A percentile compares a stretch with the other conserved stretches of the same genome.
Evolutionary conservation across 495 filamentous ascomycete genomes (phyloP).

Genomic region (Venustampulla echinocandica): DNA sequence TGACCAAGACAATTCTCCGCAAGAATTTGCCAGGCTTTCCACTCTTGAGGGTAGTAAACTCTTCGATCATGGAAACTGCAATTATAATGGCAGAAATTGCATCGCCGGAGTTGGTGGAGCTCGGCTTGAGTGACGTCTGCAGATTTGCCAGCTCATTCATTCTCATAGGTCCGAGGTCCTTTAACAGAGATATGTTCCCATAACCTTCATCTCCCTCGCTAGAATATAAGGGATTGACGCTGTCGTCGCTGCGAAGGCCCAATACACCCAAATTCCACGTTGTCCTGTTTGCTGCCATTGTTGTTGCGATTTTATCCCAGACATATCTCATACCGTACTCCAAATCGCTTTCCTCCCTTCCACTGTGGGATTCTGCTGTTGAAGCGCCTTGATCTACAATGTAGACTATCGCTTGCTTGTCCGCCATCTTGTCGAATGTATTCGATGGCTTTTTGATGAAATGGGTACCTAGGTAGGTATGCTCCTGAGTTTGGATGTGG

Average conservation of each 20-base stretch:
- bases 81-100: slow-evolving; percentile 78
- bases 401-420: slow-evolving; percentile 90
- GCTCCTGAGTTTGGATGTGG: no score
- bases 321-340: slow-evolving; percentile 89
- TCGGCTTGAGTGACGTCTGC: slow-evolving; percentile 52
- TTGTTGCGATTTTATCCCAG: slow-evolving; percentile 89
- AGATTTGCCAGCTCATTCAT: slow-evolving; percentile 61
- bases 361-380: slow-evolving; percentile 68
- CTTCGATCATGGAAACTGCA: slow-evolving; percentile 77
- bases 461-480: no score
- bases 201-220: slow-evolving; percentile 53
- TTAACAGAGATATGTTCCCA: slow-evolving; percentile 66
- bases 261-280: slow-evolving; percentile 73
- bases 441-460: not conserved
- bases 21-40: slow-evolving; percentile 79
- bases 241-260: slow-evolving; percentile 73
- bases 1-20: slow-evolving; percentile 74
- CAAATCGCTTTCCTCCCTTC: slow-evolving; percentile 70
- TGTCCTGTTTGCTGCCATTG: slow-evolving; percentile 74
- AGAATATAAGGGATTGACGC: slow-evolving; percentile 52
- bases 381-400: slow-evolving; percentile 79
- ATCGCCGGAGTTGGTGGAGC: slow-evolving; percentile 65
- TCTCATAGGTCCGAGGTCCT: slow-evolving; percentile 60
- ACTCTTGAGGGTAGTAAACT: slow-evolving; percentile 41
- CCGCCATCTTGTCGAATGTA: slow-evolving; percentile 55